Evolutionary conservation across 1,284 basidiomycete genomes (phyloP).

Genomic region (Rhodotorula mucilaginosa): DNA sequence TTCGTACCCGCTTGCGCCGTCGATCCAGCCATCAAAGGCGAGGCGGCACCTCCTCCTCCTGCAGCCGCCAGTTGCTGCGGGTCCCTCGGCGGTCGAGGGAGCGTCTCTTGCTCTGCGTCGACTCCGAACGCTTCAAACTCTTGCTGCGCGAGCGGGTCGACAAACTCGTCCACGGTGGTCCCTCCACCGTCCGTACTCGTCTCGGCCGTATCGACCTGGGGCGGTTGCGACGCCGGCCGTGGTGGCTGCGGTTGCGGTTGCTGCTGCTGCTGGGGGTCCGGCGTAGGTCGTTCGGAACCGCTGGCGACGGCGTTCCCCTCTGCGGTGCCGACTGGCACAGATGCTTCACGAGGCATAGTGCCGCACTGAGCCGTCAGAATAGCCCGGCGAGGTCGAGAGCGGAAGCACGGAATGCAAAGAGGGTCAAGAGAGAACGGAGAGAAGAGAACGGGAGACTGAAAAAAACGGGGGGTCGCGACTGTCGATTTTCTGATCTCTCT

Average conservation of each 20-base stretch:
- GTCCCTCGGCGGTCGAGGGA: constrained; percentile 32
- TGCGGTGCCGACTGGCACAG: not conserved
- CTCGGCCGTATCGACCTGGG: not conserved
- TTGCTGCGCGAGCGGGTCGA: constrained; percentile 29
- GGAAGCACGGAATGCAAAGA: no score
- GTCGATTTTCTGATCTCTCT: not conserved
- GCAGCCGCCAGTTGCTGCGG: constrained; percentile 6
- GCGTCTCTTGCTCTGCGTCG: constrained; percentile 24
- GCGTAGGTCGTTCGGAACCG: constrained; percentile 1
- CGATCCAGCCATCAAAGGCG: not conserved
- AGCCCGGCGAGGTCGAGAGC: not conserved
- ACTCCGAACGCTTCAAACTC: constrained; percentile 34
- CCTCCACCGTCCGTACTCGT: not conserved
- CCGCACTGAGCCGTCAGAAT: not conserved
- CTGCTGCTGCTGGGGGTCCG: constrained; percentile 1
- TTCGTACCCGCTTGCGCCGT: constrained; percentile 4
- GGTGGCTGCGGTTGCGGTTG: not conserved
- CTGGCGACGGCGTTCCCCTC: not conserved
- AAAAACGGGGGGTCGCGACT: not conserved
- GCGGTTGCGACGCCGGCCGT: not conserved
- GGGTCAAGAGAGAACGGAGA: no score
- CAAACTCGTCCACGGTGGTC: not conserved
- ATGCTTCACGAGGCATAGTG: constrained; percentile 15
- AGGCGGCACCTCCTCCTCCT: not conserved
- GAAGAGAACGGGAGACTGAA: not conserved